Conservation (phyloP, 2,329 filamentous ascomycete genomes). For the Ophiognomonia clavigignenti-juglandacearum region DNA sequence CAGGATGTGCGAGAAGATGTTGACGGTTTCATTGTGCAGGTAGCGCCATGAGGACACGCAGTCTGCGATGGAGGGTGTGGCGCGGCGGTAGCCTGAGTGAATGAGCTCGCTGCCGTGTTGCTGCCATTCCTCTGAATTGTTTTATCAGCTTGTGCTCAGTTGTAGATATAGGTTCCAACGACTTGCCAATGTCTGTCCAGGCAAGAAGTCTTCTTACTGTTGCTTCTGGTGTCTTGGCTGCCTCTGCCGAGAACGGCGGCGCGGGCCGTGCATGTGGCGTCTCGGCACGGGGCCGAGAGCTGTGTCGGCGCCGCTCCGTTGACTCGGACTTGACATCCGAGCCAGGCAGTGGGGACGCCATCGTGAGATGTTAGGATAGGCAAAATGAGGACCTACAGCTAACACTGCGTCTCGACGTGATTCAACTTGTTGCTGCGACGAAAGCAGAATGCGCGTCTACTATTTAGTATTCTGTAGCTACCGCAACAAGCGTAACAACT, state of each 20-base stretch:
- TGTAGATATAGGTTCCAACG: background rate
- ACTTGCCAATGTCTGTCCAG: background rate
- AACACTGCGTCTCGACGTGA: too few species aligned
- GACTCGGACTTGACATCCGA: too few species aligned
- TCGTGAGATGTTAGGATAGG: too few species aligned
- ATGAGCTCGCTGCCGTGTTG: conserved; percentile 31
- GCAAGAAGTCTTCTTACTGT: background rate
- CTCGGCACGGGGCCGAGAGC: too few species aligned
- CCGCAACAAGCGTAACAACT: too few species aligned
- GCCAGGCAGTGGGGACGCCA: too few species aligned
- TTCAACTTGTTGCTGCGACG: too few species aligned
- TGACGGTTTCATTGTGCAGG: conserved; percentile 31
- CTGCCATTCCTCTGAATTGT: conserved; percentile 16
- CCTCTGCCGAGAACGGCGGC: background rate
- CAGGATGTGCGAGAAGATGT: conserved; percentile 41
- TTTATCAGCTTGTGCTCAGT: background rate
- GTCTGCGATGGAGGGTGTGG: conserved; percentile 20
- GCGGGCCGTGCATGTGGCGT: background rate
- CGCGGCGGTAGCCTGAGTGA: conserved; percentile 27
- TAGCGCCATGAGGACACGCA: conserved; percentile 23
- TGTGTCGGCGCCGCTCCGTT: background rate
- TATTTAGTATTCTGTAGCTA: too few species aligned
- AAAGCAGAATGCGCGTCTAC: too few species aligned
- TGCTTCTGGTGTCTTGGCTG: background rate
- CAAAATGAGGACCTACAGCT: too few species aligned